Base-by-base conservation (phyloP, 768 basidiomycete species). In the Mycena floridula region DNA sequence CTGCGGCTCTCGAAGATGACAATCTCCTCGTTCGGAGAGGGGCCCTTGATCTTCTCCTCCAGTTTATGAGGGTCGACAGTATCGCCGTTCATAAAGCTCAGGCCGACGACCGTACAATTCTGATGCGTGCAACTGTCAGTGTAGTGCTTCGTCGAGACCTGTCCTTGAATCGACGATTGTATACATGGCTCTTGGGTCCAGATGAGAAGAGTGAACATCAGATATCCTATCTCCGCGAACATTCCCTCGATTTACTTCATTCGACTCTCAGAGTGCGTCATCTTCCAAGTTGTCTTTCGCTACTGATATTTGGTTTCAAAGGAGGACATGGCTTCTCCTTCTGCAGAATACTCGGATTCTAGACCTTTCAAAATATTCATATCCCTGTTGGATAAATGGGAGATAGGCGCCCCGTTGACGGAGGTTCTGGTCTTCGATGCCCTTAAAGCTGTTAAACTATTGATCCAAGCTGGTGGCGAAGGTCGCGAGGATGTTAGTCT, bases 321-420 rank as follows among this genome's bases (percentile, higher is more conserved):
- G 85, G 70, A 74, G 37, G 89, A 93, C 50, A 91, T 93, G 88
- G 69, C 77, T 48, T 64, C 72, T 9, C 82, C 83, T 2, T 81
- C 81, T 2, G 73, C 76, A 40, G 81, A 82, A 46, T 91, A 90
- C 51, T 70, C 85, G 1, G 82, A 84, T 49, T 85, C 87, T 3
- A 70, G 89, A 21, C 91, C 96, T 0, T 98, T 93, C 76, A 95
- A 94, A 64, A 87, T 98, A 25, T 94, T 96, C 61, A 84, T 98
- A 20, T 94, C 92, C 1, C 63, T 98, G 15, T 68, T 97, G 52
- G 96, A 99, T 62, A 96, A 96, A 61, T 97, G 91, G 89, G 96
- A 98, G 60, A 85, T 98, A 37, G 95, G 95, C 4, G 78, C 76
- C 7, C 72, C 76, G 0, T 62, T 99, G 22, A 92, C 92, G 0